Base-by-base conservation (phyloP, 2,329 filamentous ascomycete genomes). In the Akanthomyces lecanii region DNA sequence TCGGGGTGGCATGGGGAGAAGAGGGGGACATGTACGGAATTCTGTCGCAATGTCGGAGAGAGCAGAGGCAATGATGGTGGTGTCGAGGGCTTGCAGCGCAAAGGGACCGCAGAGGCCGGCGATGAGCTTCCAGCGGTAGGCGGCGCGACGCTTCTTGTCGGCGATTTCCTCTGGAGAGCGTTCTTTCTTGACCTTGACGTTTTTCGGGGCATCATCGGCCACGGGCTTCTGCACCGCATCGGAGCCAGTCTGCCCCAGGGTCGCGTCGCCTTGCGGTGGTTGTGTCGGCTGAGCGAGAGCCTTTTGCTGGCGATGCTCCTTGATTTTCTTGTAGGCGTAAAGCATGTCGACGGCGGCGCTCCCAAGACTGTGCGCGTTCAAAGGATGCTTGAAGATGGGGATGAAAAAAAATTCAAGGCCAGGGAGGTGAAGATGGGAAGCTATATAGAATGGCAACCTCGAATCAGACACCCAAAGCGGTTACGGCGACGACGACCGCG, bases 71-170 rank as follows among this genome's bases (percentile, higher is more conserved):
- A 64, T 60, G 51, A 89, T 86, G 0, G 86, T 89, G 4, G 82
- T 76, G 69, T 89, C 85, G 6, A 89, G 76, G 1, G 83, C 80
- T 62, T 86, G 82, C 0, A 88, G 76, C 12, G 83, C 80, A 66
- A 83, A 87, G 0, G 85, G 85, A 1, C 85, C 71, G 12, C 83
- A 72, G 1, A 89, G 75, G 2, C 84, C 83, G 3, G 79, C 60
- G 47, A 87, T 78, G 16, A 88, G 69, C 67, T 83, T 87, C 76
- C 76, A 81, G 38, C 85, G 77, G 68, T 86, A 76, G 44, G 55
- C 23, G 5, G 8, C 23, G 42, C 51, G 40, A 18, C 62, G 55
- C 52, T 56, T 64, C 48, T 61, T 64, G 30, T 64, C 62, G 30
- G 62, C 62, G 48, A 44, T 40, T 48, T 64, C 59, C 5, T 64